Evolutionary conservation across 1,139 yeast genomes (phyloP), one percentile per base, ranked within the genome.

Genomic region (Diutina siamensis): DNA sequence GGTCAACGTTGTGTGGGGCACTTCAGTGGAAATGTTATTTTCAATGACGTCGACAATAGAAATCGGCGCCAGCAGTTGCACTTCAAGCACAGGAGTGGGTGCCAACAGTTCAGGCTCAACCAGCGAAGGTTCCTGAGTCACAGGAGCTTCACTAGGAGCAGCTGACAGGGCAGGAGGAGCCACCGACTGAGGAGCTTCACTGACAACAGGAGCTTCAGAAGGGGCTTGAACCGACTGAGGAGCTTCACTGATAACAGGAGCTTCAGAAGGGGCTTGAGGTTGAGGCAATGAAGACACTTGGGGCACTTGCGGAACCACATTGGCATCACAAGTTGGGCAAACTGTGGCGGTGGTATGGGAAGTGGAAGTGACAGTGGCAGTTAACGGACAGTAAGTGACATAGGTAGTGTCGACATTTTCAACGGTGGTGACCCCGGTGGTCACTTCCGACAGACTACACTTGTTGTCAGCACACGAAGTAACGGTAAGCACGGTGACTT

Each of bases 351-450:
- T 38, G 34, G 34, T 25, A 25, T 25, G 28, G 10, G 7, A 25
- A 10, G 28, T 31, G 34, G 13, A 4, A 15, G 42, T 38, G 31
- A 27, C 15, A 13, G 13, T 13, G 15, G 20, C 21, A 17, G 19
- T 25, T 13, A 15, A 15, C 10, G 33, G 42, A 25, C 42, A 38
- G 31, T n/a, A 38, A 12, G 42, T 38, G 15, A 18, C 20, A 15
- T 34, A 34, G 7, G 22, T 27, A 12, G 42, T 38, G 34, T 47
- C 45, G 5, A 7, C 28, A 35, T 49, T 44, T 31, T 49, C 50
- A 22, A 19, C 9, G 47, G 44, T 40, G 50, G 51, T 46, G 52
- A 52, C 46, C 54, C 50, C 41, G 20, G 33, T 25, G 21, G 42
- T 38, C 9, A 35, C 13, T 13, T 21, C 15, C 4, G 18, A 10